Evolutionary conservation across 768 basidiomycete species (phyloP).

Genomic region (Xerocomus spinulosus): DNA sequence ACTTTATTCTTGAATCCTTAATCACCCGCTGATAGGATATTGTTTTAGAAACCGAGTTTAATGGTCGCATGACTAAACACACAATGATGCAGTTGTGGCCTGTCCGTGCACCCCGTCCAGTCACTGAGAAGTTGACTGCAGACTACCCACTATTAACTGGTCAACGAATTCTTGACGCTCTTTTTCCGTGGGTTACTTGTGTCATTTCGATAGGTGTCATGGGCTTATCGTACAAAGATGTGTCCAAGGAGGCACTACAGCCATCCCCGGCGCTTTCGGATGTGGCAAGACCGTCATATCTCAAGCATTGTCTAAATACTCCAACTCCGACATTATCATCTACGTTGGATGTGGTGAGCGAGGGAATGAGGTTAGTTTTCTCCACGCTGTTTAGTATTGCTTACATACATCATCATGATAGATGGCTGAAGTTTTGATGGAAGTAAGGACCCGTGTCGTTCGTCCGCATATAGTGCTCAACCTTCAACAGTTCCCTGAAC

Average conservation of each 20-base stretch:
- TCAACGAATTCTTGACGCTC: slow-evolving; percentile 92
- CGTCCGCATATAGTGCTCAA: slow-evolving; percentile 12
- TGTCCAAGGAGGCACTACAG: slow-evolving; percentile 93
- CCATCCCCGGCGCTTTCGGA: slow-evolving; percentile 98
- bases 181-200: slow-evolving; percentile 74
- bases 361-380: slow-evolving; percentile 75
- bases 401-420: slow-evolving; percentile 28
- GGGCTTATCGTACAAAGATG: slow-evolving; percentile 46
- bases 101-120: slow-evolving; percentile 94
- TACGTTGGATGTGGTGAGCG: slow-evolving; percentile 99
- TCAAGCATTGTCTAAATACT: slow-evolving; percentile 96
- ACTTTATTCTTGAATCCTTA: slow-evolving; percentile 1
- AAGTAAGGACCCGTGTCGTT: slow-evolving; percentile 43
- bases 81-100: slow-evolving; percentile 99
- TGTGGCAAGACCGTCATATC: slow-evolving; percentile 99
- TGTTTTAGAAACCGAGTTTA: slow-evolving; percentile 95
- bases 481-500: slow-evolving; percentile 65
- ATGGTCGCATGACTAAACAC: slow-evolving; percentile 90
- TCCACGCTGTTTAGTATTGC: slow-evolving; percentile 32
- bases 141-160: slow-evolving; percentile 91
- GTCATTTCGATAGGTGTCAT: not conserved
- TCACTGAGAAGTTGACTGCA: slow-evolving; percentile 92
- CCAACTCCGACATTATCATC: slow-evolving; percentile 98
- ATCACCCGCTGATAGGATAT: slow-evolving; percentile 57
- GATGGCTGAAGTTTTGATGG: slow-evolving; percentile 99